Base-by-base conservation (phyloP, 108 stramenopile species). In the Cylindrotheca fusiformis region DNA sequence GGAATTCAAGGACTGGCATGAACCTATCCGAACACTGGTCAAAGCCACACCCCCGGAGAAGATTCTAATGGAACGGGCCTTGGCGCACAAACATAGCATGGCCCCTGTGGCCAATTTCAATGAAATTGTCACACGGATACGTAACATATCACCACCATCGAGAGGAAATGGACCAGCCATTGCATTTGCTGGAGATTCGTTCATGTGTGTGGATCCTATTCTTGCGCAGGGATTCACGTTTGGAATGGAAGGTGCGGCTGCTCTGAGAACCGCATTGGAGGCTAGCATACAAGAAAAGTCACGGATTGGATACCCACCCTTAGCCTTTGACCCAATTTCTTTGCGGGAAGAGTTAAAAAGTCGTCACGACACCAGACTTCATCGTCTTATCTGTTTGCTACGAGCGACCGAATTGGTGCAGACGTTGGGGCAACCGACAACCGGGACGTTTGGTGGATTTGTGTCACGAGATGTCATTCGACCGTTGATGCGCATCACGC, bases 181-280 rank as follows among this genome's bases (percentile, higher is more conserved):
- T 21, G 64, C 81, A 4, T 91, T 91, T 62, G 58, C 84, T 44
- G 93, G 93, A 17, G 93, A 94, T 73, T 71, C 87, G 6, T 79
- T 75, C 62, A 91, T 94, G 93, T 87, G 88, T 1, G 76, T 94
- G 17, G 93, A 94, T 71, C 93, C 93, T 1, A 90, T 94, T 31
- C 63, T 94, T 17, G 93, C 93, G 1, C 93, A 94, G 55, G 93
- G 93, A 1, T 86, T 91, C 59, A 91, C 93, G 20, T 68, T 91
- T 17, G 93, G 83, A 17, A 87, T 94, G 89, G 93, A 94, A 71
- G 84, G 80, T 32, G 87, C 84, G 1, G 80, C 85, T 21, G 76
- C 67, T 32, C 32, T 94, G 24, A 77, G 70, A 4, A 48, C 57
- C 8, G 73, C 77, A 12, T 46, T 88, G 30, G 71, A 75, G 49